Conservation (phyloP, 2,329 filamentous ascomycete species). For the Penicillium sp. region DNA sequence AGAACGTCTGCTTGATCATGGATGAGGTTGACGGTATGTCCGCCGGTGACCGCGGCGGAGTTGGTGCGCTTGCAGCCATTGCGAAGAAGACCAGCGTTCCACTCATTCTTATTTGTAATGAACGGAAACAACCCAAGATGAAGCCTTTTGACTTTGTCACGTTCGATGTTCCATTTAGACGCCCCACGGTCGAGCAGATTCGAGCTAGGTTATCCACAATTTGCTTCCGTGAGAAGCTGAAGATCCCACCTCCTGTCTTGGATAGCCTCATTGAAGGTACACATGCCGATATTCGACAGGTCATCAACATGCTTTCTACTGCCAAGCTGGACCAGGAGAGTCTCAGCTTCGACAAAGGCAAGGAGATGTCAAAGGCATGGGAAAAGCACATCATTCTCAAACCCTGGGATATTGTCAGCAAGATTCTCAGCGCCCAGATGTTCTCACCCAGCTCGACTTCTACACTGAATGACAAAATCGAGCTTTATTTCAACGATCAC, state of each 20-base stretch:
- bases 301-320: constrained; percentile 97
- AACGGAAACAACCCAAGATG: constrained; percentile 92
- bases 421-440: constrained; percentile 84
- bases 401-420: constrained; percentile 95
- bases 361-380: constrained; percentile 96
- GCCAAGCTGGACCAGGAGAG: constrained; percentile 81
- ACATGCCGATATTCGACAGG: constrained; percentile 92
- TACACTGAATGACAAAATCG: constrained; percentile 94
- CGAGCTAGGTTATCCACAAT: constrained; percentile 92
- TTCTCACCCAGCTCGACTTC: constrained; percentile 81
- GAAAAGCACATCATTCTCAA: constrained; percentile 96
- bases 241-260: constrained; percentile 77
- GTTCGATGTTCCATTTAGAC: constrained; percentile 81
- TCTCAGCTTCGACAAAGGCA: constrained; percentile 82
- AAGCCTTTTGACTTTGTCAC: constrained; percentile 90
- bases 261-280: constrained; percentile 95
- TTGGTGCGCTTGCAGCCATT: constrained; percentile 88
- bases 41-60: constrained; percentile 90
- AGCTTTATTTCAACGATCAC: constrained; percentile 98
- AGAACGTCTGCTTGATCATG: constrained; percentile 96
- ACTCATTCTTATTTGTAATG: constrained; percentile 97
- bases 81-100: constrained; percentile 95
- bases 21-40: constrained; percentile 99
- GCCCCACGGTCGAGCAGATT: constrained; percentile 88
- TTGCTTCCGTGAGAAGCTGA: constrained; percentile 85